Conservation (phyloP, 108 stramenopile species). For the Nitzschia sp. region DNA sequence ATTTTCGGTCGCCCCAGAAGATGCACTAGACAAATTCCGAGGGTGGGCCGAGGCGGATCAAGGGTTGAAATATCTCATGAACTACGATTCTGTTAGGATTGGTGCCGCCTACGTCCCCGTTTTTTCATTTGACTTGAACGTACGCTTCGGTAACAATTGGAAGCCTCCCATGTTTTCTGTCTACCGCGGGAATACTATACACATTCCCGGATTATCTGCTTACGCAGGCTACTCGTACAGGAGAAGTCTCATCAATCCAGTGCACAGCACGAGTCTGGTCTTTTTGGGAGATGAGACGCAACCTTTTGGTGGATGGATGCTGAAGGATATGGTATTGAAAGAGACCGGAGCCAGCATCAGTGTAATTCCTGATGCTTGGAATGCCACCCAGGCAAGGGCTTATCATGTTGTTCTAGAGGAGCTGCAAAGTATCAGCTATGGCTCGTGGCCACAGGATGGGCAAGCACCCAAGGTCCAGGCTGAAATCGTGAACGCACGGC, state of each 20-base stretch:
- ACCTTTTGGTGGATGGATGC: slow-evolving; percentile 82
- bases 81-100: slow-evolving; percentile 41
- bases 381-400: slow-evolving; percentile 67
- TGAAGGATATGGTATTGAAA: slow-evolving; percentile 56
- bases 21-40: slow-evolving; percentile 66
- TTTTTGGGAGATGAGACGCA: slow-evolving; percentile 65
- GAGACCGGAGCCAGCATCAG: slow-evolving; percentile 37
- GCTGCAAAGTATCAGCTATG: slow-evolving; percentile 33
- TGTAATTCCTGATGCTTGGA: slow-evolving; percentile 84
- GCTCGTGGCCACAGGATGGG: not conserved
- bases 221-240: slow-evolving; percentile 81
- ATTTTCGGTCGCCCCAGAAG: slow-evolving; percentile 67
- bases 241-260: slow-evolving; percentile 73
- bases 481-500: slow-evolving; percentile 59
- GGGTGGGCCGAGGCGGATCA: slow-evolving; percentile 76
- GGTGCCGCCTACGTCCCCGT: slow-evolving; percentile 72
- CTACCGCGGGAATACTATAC: slow-evolving; percentile 45
- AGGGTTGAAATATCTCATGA: slow-evolving; percentile 62
- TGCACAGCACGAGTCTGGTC: slow-evolving; percentile 75
- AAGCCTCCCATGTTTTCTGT: slow-evolving; percentile 56
- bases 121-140: slow-evolving; percentile 79
- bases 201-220: slow-evolving; percentile 69
- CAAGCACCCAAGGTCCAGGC: slow-evolving; percentile 50
- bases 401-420: slow-evolving; percentile 62
- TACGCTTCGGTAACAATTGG: slow-evolving; percentile 58